Evolutionary conservation across 805 yeast species (phyloP).

Genomic region (Tetrapisispora arboricola): DNA sequence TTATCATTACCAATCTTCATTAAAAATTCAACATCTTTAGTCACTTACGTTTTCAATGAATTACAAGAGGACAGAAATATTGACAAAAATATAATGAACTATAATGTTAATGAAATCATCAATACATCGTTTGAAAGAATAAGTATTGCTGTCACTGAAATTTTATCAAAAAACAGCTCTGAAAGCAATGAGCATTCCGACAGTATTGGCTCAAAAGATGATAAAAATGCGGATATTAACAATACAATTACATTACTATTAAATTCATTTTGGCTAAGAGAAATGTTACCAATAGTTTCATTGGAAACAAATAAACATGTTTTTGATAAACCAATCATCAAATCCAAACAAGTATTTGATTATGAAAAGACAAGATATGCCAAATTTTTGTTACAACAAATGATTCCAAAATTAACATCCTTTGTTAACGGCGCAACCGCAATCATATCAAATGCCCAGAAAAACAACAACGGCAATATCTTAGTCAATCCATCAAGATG

Average conservation of each 20-base stretch:
- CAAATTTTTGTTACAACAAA: slow-evolving; percentile 36
- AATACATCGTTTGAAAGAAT: slow-evolving; percentile 1
- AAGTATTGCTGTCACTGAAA: slow-evolving; percentile 5
- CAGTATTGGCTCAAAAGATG: background rate
- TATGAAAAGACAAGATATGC: slow-evolving; percentile 36
- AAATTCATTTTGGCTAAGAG: slow-evolving; percentile 44
- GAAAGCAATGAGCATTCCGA: background rate
- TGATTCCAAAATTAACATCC: slow-evolving; percentile 57
- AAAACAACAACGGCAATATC: slow-evolving; percentile 9
- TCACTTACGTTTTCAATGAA: slow-evolving; percentile 21
- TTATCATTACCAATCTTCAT: slow-evolving; percentile 40
- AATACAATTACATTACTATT: slow-evolving; percentile 40
- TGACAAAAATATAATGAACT: background rate
- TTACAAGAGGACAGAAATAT: background rate
- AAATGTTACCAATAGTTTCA: slow-evolving; percentile 24
- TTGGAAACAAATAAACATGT: slow-evolving; percentile 7
- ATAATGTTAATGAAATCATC: slow-evolving; percentile 2
- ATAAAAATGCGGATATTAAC: slow-evolving; percentile 21
- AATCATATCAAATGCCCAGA: slow-evolving; percentile 21
- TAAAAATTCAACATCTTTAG: slow-evolving; percentile 24
- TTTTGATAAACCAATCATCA: slow-evolving; percentile 15
- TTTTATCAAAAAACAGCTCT: slow-evolving; percentile 1
- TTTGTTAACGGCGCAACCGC: slow-evolving; percentile 57
- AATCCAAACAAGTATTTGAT: slow-evolving; percentile 23
- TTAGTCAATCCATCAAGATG: slow-evolving; percentile 44